Evolutionary conservation across 768 basidiomycete genomes (phyloP).

Genomic region (Russula virescens): DNA sequence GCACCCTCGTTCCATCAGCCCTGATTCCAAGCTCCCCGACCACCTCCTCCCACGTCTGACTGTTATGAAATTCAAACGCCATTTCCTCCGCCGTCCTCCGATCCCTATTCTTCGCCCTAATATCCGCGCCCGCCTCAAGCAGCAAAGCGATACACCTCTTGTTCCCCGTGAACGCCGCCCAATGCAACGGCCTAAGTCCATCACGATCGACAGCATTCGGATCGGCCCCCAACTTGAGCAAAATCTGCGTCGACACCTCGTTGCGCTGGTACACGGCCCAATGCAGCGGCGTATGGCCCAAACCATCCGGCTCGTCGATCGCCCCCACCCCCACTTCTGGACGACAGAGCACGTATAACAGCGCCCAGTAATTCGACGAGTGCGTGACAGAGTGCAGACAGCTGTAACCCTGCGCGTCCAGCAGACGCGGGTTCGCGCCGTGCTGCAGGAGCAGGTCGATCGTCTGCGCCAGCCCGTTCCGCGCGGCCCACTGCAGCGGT

Average conservation of each 20-base stretch:
- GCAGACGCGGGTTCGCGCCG: constrained; percentile 84
- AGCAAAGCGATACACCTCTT: constrained; percentile 74
- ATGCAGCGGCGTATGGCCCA: constrained; percentile 92
- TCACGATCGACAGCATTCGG: constrained; percentile 66
- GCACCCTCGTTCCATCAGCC: constrained; percentile 60
- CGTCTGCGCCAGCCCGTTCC: constrained; percentile 93
- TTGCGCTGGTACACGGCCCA: constrained; percentile 99
- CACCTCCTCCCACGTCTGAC: constrained; percentile 81
- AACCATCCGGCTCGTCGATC: constrained; percentile 81
- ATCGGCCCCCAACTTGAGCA: constrained; percentile 82
- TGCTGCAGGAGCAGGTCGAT: constrained; percentile 85
- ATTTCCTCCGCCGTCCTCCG: constrained; percentile 87
- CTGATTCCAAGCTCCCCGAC: constrained; percentile 78
- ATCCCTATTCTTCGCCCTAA: constrained; percentile 70
- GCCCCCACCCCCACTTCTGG: constrained; percentile 70
- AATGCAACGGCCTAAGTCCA: constrained; percentile 85
- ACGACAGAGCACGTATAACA: constrained; percentile 86
- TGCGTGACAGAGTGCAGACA: constrained; percentile 89
- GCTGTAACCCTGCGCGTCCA: constrained; percentile 93
- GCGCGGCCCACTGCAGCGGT: constrained; percentile 95
- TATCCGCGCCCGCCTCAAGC: constrained; percentile 77
- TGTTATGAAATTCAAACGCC: constrained; percentile 73
- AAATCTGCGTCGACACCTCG: constrained; percentile 82
- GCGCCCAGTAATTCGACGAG: constrained; percentile 86
- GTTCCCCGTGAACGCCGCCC: constrained; percentile 90